Conservation (phyloP, 768 basidiomycete species). For the Lactifluus subvellereus region DNA sequence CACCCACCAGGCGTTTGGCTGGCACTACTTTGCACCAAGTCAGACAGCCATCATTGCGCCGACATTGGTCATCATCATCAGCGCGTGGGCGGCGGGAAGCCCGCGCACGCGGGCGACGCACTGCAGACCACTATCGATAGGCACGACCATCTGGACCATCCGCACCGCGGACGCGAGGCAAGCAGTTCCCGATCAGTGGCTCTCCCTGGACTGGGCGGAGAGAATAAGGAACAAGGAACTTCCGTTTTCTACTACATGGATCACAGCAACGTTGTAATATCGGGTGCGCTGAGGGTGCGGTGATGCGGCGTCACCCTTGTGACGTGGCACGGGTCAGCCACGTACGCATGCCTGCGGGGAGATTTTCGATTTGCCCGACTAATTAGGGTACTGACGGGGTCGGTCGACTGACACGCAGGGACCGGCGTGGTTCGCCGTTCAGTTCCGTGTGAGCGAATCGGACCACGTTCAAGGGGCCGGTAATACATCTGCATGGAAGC, state of each 20-base stretch:
- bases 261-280: slow-evolving; percentile 17
- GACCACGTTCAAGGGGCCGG: slow-evolving; percentile 13
- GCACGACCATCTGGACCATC: slow-evolving; percentile 19
- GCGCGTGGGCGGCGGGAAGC: slow-evolving; percentile 18
- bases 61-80: slow-evolving; percentile 16
- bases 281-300: slow-evolving; percentile 23
- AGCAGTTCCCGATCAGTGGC: slow-evolving; percentile 22
- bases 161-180: slow-evolving; percentile 22
- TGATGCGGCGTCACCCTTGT: slow-evolving; percentile 19
- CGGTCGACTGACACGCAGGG: slow-evolving; percentile 13
- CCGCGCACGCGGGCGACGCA: slow-evolving; percentile 17
- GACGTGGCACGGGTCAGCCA: slow-evolving; percentile 19
- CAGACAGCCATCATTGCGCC: slow-evolving; percentile 5
- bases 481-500: slow-evolving; percentile 18
- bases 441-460: slow-evolving; percentile 7
- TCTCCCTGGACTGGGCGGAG: background rate
- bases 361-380: slow-evolving; percentile 1
- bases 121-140: slow-evolving; percentile 21
- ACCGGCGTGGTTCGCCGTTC: background rate
- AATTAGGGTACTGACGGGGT: slow-evolving; percentile 1
- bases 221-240: slow-evolving; percentile 19
- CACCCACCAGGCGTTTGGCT: slow-evolving; percentile 19
- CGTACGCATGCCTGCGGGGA: slow-evolving; percentile 11
- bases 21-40: slow-evolving; percentile 2
- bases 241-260: slow-evolving; percentile 9